These are phyloP conservation scores for Boletus reticulatus DNA, from an alignment of 768 basidiomycete species.

Conservation along the genomic window DNA sequence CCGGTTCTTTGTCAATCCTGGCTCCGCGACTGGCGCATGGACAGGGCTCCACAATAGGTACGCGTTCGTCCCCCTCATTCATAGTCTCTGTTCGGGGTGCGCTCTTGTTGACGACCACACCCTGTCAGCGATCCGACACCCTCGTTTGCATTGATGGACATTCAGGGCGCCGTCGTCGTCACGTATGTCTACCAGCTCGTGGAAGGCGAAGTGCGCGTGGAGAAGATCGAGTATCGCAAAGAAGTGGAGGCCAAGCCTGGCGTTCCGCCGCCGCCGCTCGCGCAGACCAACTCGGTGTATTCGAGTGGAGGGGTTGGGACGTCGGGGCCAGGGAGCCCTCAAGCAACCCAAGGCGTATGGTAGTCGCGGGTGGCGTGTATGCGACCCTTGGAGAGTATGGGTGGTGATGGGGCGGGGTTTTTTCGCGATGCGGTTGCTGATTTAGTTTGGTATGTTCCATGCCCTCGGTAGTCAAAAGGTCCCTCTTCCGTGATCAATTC, in stretches of 20 bases:
- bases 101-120: background rate
- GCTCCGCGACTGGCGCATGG: constrained; percentile 95
- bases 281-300: constrained; percentile 33
- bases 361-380: constrained; percentile 2
- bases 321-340: constrained; percentile 27
- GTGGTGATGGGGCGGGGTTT: background rate
- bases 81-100: no score
- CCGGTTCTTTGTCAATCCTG: constrained; percentile 95
- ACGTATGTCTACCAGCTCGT: constrained; percentile 97
- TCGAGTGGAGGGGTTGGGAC: constrained; percentile 25
- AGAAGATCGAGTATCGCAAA: constrained; percentile 84
- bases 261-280: constrained; percentile 12
- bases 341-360: constrained; percentile 27
- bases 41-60: constrained; percentile 44
- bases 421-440: background rate
- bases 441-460: background rate
- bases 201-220: constrained; percentile 90
- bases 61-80: background rate
- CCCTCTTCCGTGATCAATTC: background rate
- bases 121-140: constrained; percentile 74
- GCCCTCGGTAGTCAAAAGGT: background rate
- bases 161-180: constrained; percentile 95
- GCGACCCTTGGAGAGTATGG: background rate
- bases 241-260: constrained; percentile 44
- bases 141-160: constrained; percentile 96